Conservation (phyloP, 306 rosid species). For the Lotus japonicus region DNA sequence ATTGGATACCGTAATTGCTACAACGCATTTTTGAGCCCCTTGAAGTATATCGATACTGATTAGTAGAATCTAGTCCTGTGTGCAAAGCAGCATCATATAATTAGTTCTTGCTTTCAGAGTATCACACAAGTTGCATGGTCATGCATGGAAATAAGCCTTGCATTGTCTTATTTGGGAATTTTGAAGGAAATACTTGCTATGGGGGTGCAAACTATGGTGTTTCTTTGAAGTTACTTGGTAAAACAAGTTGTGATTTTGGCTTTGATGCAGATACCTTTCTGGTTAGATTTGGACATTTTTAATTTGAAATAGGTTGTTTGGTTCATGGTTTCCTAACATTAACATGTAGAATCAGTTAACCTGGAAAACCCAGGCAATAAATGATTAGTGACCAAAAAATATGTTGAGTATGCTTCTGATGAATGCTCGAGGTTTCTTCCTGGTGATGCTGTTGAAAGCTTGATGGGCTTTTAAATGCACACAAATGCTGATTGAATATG, state of each 20-base stretch:
- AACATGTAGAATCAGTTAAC: not conserved
- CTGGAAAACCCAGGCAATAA: not conserved
- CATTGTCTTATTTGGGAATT: not conserved
- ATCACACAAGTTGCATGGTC: not conserved
- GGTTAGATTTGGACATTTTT: not conserved
- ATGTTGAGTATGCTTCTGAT: too few species aligned
- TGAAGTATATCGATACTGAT: not conserved
- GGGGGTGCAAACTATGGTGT: not conserved
- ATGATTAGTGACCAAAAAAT: not conserved
- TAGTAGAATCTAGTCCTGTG: constrained; percentile 8
- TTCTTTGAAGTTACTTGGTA: constrained; percentile 2
- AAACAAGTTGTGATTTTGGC: not conserved
- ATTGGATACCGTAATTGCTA: constrained; percentile 18
- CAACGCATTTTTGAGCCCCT: constrained; percentile 30
- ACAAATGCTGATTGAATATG: too few species aligned
- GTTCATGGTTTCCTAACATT: not conserved
- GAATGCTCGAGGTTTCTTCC: too few species aligned
- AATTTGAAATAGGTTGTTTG: not conserved
- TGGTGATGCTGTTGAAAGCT: too few species aligned
- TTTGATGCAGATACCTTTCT: not conserved
- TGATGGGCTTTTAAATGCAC: not conserved
- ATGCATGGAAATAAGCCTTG: not conserved
- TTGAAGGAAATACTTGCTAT: not conserved
- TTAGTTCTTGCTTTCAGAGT: not conserved
- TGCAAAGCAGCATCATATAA: not conserved